Evolutionary conservation across 805 yeast genomes (phyloP), one percentile per base, ranked within the genome.

Genomic region (Metschnikowia lachancei): DNA sequence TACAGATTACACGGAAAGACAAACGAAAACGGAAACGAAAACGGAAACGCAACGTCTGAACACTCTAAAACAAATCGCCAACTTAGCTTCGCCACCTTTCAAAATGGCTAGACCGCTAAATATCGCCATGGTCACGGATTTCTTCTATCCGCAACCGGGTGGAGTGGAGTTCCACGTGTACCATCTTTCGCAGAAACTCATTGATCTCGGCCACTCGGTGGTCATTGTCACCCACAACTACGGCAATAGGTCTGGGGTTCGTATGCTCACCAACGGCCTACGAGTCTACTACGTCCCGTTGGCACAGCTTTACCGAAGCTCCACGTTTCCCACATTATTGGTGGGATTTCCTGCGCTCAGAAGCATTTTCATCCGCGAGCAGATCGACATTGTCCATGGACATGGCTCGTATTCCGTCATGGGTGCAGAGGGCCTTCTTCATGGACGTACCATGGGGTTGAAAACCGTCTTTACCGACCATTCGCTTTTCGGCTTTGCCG

Each of bases 71-170:
- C n/a, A n/a, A n/a, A n/a, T n/a, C 28, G 12, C 3, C 28, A 26
- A 26, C 6, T 22, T 8, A 26, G 12, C 28, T 12, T 10, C 8
- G 12, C 12, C 6, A 8, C 10, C 7, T 9, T 3, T 11, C 33
- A 30, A 30, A 30, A 44, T 44, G 47, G 43, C 29, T 19, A 39
- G 45, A 16, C 26, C 45, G 16, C 63, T 65, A 51, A 69, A 68
- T 45, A 67, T 69, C 45, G 76, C 76, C 7, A 91, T 94, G 97
- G 87, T 91, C 3, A 87, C 95, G 36, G 99, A 94, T 66, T 94
- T 90, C 73, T 94, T 94, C 78, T 94, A 87, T 67, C 99, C 99
- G 10, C 99, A 94, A 62, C 85, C 97, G 0, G 99, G 99, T 3
- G 99, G 99, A 9, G 95, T 94, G 1, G 99, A 94, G 64, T 82